Conservation (phyloP, 345 rosid species). For the Fremontodendron californicum region DNA sequence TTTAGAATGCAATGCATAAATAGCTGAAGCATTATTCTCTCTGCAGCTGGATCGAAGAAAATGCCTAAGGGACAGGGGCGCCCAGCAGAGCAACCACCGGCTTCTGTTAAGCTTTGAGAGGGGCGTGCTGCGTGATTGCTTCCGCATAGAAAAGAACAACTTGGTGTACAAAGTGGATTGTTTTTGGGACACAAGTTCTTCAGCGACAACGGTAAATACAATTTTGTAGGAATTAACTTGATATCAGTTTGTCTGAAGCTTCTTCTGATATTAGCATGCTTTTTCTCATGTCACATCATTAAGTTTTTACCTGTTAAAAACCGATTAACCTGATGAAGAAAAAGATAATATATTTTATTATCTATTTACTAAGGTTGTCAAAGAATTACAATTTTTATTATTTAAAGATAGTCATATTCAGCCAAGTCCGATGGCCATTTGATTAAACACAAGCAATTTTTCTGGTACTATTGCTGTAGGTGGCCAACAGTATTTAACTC, state of each 20-base stretch:
- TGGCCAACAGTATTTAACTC: too few relatives aligned
- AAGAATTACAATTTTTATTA: background rate
- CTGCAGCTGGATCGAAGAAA: conserved; percentile 73
- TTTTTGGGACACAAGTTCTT: background rate
- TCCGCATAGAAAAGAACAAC: background rate
- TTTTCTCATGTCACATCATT: background rate
- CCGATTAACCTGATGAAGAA: background rate
- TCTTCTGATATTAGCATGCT: too few relatives aligned
- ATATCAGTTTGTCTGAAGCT: background rate
- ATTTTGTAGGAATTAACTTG: background rate
- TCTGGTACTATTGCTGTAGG: too few relatives aligned
- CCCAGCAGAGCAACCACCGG: conserved; percentile 12
- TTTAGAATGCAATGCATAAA: background rate
- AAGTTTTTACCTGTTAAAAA: background rate
- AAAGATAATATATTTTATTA: background rate
- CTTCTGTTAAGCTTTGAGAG: background rate
- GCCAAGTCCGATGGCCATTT: too few relatives aligned
- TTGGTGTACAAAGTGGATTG: background rate
- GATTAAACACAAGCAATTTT: too few relatives aligned
- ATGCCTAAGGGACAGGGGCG: conserved; percentile 67
- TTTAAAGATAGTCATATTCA: background rate
- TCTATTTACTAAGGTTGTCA: background rate
- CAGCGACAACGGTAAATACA: conserved; percentile 3
- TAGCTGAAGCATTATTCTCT: conserved; percentile 1
- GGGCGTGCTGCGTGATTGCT: background rate